Base-by-base conservation (phyloP, 345 rosid species). In the Angophora floribunda region DNA sequence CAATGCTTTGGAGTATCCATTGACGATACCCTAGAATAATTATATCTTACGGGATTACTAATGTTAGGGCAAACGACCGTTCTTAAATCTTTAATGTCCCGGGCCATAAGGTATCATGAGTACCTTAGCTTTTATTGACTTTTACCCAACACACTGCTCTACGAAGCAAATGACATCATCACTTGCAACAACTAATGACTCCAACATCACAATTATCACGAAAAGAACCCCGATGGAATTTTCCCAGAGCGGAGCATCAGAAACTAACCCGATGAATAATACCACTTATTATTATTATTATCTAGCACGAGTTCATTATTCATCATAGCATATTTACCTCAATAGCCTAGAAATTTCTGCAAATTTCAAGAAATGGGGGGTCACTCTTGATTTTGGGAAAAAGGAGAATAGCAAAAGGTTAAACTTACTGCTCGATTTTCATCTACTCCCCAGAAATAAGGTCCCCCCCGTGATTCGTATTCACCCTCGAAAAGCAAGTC, bases 1-100 rank as follows among this genome's bases (percentile, higher is more conserved):
- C 45, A 32, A 8, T 67, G 45, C 41, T 32, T 0, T 0, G 0
- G 17, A 30, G 2, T 8, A 32, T 22, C 28, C 4, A 22, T 55
- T 55, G 61, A 28, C 0, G 2, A 63, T 9, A n/a, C 5, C 75
- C 19, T 13, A 63, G 75, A 63, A 1, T 2, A 63, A n/a, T 63
- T 14, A 63, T n/a, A n/a, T 13, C 7, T 19, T 19, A 36, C 17
- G 28, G 26, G 14, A 75, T 75, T 41, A 1, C 49, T 41, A 75
- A 75, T 75, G 14, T 36, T 0, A 6, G 82, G 28, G 13, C 47
- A 36, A 75, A 75, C 1, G 24, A 75, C 82, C 7, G 4, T 5
- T 75, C 49, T 19, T 41, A 19, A 2, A 19, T 36, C 80, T 32
- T 32, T 32, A 1, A 7, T 41, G 82, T 17, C 0, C 36, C 6